Percentiles rank a stretch among this genome's conserved stretches.
phyloP scores from a whole-genome alignment of 2,329 filamentous ascomycete genomes.

The Aureobasidium mangrovei region DNA sequence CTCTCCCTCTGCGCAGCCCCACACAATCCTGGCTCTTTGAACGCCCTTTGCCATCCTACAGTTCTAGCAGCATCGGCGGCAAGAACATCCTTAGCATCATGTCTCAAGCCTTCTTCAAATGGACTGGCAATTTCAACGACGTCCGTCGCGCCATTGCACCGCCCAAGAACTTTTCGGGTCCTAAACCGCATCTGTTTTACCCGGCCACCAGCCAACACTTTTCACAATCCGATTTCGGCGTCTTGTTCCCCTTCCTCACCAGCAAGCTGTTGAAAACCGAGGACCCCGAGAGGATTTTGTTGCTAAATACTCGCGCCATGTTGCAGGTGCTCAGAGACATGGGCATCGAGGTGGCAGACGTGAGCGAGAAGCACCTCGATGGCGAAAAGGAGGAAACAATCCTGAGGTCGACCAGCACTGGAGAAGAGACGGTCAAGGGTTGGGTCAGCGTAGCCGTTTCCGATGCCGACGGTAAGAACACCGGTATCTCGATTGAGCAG shows the following conservation, averaged over 20 bases:
- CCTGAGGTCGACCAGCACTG: slow-evolving; percentile 7
- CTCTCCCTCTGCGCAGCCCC: slow-evolving; percentile 58
- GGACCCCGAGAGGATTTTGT: slow-evolving; percentile 66
- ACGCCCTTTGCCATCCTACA: slow-evolving; percentile 65
- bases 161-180: slow-evolving; percentile 20
- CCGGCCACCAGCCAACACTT: slow-evolving; percentile 67
- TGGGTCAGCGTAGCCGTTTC: slow-evolving; percentile 10
- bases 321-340: slow-evolving; percentile 57
- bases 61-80: slow-evolving; percentile 41
- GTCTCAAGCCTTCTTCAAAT: slow-evolving; percentile 70
- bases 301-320: slow-evolving; percentile 75
- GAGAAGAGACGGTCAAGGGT: slow-evolving; percentile 11
- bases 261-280: slow-evolving; percentile 47
- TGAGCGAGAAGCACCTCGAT: slow-evolving; percentile 33
- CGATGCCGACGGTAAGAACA: background rate
- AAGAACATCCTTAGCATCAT: slow-evolving; percentile 59
- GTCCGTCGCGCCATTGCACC: slow-evolving; percentile 54
- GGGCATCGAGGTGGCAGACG: slow-evolving; percentile 34
- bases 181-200: slow-evolving; percentile 61
- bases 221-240: slow-evolving; percentile 73
- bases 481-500: slow-evolving; percentile 23
- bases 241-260: slow-evolving; percentile 64
- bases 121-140: slow-evolving; percentile 61
- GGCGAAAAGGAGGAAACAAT: slow-evolving; percentile 24
- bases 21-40: slow-evolving; percentile 56